Evolutionary conservation across 306 rosid genomes (phyloP).

Genomic region (Acacia crassicarpa): DNA sequence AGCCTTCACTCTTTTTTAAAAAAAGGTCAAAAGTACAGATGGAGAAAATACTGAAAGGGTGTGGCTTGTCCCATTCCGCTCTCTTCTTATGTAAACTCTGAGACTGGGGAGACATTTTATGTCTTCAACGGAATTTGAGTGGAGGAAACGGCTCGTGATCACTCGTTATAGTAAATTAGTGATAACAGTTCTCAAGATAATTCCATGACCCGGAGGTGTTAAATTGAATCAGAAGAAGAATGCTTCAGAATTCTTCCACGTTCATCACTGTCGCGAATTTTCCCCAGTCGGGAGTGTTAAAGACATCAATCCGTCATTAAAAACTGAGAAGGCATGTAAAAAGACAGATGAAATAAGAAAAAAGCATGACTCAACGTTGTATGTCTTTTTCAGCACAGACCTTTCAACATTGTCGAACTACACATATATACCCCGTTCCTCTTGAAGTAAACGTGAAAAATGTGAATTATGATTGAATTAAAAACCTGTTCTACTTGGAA

Average conservation of each 20-base stretch:
- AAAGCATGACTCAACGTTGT: background rate
- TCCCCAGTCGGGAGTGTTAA: background rate
- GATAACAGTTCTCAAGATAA: background rate
- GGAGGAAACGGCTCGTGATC: background rate
- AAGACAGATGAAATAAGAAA: too few species aligned
- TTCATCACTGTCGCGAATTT: background rate
- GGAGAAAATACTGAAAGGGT: too few species aligned
- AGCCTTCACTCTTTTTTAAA: too few species aligned
- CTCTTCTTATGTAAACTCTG: too few species aligned
- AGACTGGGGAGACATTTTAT: too few species aligned
- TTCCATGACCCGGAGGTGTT: background rate
- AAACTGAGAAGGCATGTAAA: background rate
- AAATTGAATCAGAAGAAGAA: background rate
- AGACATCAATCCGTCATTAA: background rate
- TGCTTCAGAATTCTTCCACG: background rate
- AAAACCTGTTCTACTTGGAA: background rate
- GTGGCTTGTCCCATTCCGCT: background rate
- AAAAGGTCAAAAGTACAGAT: too few species aligned
- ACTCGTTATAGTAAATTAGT: background rate
- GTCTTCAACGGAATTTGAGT: too few species aligned
- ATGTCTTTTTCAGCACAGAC: background rate
- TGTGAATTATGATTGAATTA: background rate
- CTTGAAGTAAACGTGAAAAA: background rate
- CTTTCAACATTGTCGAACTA: background rate
- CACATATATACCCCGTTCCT: background rate